Evolutionary conservation across 2,329 filamentous ascomycete species (phyloP).

Genomic region (Macroventuria anomochaeta): DNA sequence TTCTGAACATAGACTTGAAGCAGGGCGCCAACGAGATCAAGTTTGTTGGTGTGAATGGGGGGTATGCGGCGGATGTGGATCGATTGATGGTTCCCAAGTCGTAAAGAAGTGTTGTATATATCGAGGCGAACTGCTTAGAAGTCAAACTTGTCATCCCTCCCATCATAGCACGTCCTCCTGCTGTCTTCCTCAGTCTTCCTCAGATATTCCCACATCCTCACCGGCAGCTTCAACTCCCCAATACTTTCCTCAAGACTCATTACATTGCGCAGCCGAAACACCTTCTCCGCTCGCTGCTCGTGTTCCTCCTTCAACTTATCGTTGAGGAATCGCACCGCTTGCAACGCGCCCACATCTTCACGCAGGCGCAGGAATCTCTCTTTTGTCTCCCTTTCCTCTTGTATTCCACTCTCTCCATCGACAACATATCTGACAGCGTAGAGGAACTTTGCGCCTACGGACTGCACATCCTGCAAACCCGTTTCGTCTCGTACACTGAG

Average conservation of each 20-base stretch:
- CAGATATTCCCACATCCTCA: not conserved
- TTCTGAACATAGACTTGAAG: conserved; percentile 58
- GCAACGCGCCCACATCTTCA: not conserved
- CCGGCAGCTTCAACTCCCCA: not conserved
- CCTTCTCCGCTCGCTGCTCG: not conserved
- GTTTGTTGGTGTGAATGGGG: conserved; percentile 53
- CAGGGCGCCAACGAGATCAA: conserved; percentile 59
- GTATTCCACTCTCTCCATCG: not conserved
- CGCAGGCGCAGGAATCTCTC: not conserved
- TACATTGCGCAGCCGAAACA: not conserved
- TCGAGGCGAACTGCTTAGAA: too few relatives aligned
- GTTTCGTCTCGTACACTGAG: not conserved
- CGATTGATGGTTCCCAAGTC: conserved; percentile 60
- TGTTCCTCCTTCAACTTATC: not conserved
- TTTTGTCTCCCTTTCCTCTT: not conserved
- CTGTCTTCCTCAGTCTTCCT: not conserved
- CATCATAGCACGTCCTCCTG: not conserved
- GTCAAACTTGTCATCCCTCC: not conserved
- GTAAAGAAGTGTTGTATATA: too few relatives aligned
- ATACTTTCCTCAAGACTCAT: not conserved
- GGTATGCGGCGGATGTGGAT: conserved; percentile 62
- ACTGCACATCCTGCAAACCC: not conserved
- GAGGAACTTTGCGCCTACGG: not conserved
- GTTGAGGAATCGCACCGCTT: not conserved
- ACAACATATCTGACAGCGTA: not conserved